A percentile compares a stretch with the other conserved stretches of the same genome.
phyloP scores from a whole-genome alignment of 1,284 basidiomycete species.

The Omphalotus olearius region DNA sequence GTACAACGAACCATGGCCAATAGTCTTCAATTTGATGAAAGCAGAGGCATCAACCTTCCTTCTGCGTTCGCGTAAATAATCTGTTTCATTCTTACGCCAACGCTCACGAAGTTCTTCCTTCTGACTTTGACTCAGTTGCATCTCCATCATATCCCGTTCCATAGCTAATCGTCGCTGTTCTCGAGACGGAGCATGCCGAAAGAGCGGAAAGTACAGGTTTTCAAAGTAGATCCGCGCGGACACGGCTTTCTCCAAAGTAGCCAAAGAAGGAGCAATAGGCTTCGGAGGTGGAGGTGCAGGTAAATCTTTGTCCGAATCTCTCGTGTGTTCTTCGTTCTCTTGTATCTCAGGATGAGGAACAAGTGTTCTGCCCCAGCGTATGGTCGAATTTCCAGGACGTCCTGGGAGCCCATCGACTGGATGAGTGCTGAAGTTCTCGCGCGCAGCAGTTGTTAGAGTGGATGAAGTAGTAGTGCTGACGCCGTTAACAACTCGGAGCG shows the following conservation, averaged over 20 bases:
- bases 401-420: conserved; percentile 54
- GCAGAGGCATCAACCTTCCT: conserved; percentile 80
- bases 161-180: conserved; percentile 83
- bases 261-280: conserved; percentile 76
- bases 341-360: conserved; percentile 57
- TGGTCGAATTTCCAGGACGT: conserved; percentile 55
- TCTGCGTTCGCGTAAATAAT: conserved; percentile 82
- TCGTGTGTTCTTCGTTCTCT: conserved; percentile 48
- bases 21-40: conserved; percentile 90
- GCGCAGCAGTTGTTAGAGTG: conserved; percentile 63
- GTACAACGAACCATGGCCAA: conserved; percentile 77
- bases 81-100: conserved; percentile 86
- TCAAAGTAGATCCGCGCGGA: conserved; percentile 94
- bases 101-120: conserved; percentile 71
- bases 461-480: conserved; percentile 60
- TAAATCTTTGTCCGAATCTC: conserved; percentile 15
- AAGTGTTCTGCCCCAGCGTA: conserved; percentile 57
- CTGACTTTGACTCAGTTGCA: conserved; percentile 66
- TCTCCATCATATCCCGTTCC: conserved; percentile 80
- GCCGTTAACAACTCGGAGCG: conserved; percentile 83
- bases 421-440: conserved; percentile 54
- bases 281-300: conserved; percentile 36
- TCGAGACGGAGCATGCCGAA: conserved; percentile 79
- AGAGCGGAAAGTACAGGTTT: conserved; percentile 90
- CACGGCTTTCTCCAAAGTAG: conserved; percentile 91